Base-by-base conservation (phyloP, 345 rosid genomes). In the Mangifera indica region DNA sequence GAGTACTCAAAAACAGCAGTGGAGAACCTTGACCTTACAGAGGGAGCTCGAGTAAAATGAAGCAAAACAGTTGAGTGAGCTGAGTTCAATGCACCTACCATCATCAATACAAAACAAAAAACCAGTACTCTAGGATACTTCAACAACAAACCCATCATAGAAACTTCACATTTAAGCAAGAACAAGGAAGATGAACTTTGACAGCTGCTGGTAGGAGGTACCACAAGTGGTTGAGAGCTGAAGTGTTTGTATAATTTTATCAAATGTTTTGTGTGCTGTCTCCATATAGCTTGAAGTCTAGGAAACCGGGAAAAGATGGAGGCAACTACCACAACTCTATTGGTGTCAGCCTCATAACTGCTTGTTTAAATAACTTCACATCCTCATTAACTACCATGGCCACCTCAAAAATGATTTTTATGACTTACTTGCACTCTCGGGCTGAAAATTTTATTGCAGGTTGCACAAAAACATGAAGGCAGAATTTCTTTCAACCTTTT, bases 301-400 rank as follows among this genome's bases (percentile, higher is more conserved):
- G 45, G 10, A 37, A 61, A 56, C 11, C 8, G n/a, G 11, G 29
- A 70, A 70, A 42, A 62, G 32, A 42, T 72, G 63, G 63, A 69
- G 29, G 29, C 85, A 80, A 76, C 87, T 14, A 83, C 87, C 83
- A 29, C 81, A 74, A 48, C 82, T 14, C 80, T 11, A 58, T 76
- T 64, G 63, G 52, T 74, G 83, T 78, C 86, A 80, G 84, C 57
- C 75, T 77, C 83, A 83, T 83, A 78, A 81, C 85, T 81, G 75
- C 77, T 67, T 61, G 15, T 14, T 80, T 78, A 74, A 83, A 74
- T 67, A 69, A 59, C 54, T 37, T 85, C 86, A 78, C 86, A 61
- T 60, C 72, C 70, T 57, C 66, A 52, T 75, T 75, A 71, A 76
- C 79, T 60, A 63, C 75, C 80, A 72, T 32, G 60, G 42, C 65